Base-by-base conservation (phyloP, 75 land plant genomes). In the Pinus tabuliformis region DNA sequence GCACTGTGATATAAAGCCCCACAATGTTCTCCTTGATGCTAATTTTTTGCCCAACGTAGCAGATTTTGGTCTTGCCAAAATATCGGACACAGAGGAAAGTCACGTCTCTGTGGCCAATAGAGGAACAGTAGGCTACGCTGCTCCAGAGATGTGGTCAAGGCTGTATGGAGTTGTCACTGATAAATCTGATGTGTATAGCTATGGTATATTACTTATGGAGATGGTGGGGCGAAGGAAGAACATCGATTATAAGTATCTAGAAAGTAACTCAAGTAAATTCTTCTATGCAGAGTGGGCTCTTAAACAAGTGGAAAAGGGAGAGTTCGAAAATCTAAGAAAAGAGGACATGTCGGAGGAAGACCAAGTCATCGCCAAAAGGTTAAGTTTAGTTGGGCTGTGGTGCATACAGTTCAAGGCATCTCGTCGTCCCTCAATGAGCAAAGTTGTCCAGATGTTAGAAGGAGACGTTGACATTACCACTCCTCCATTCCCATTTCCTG, bases 141-240 rank as follows among this genome's bases (percentile, higher is more conserved):
- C 79, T 71, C 79, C 79, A 6, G 79, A 78, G 57, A 26, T 70
- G 60, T 61, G 70, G 4, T 78, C 79, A 17, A 76, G 78, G 56
- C 60, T 49, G n/a, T 77, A 76, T 62, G 83, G 83, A 12, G 36
- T 59, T 15, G 78, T 77, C 1, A 71, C 79, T 5, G 9, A 78
- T 18, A 83, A 75, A 52, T 76, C 81, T 18, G 85, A 83, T 83
- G 85, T 83, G 17, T 83, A 74, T 63, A 79, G 85, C 68, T 83
- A 52, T 76, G 85, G 85, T 21, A 79, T 83, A 60, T 58, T 83
- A 61, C 24, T 79, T 36, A 73, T 83, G 18, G 78, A 83, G 68
- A 74, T 83, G 74, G 79, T 63, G 9, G 75, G 64, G 0, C 62
- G 74, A 33, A 72, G 79, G 36, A 77, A 66, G 78, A 72, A 76